Percentiles rank a stretch among this genome's conserved stretches.
Evolutionary conservation across 1,284 basidiomycete species (phyloP).

Genomic region (Sphagnurus paluster): DNA sequence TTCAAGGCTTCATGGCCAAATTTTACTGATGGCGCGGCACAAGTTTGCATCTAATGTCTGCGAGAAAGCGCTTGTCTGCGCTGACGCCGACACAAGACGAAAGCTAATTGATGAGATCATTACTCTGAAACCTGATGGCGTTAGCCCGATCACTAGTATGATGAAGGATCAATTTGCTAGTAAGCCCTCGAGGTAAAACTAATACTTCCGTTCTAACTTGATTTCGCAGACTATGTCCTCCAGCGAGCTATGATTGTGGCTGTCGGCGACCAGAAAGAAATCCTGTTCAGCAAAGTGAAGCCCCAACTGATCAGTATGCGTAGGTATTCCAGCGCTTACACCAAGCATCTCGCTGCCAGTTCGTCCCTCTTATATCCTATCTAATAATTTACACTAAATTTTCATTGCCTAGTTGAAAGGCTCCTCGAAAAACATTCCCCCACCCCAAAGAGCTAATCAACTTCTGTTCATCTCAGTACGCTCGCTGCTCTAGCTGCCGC

Average conservation of each 20-base stretch:
- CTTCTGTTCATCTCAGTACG: conserved; percentile 6
- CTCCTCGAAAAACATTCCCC: conserved; percentile 50
- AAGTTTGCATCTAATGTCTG: conserved; percentile 98
- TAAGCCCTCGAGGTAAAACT: conserved; percentile 40
- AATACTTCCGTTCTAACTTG: conserved; percentile 10
- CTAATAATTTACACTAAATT: conserved; percentile 7
- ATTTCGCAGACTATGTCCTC: conserved; percentile 70
- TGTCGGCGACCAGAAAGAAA: conserved; percentile 70
- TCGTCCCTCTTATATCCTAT: conserved; percentile 29
- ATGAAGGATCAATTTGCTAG: conserved; percentile 93
- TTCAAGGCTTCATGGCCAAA: conserved; percentile 72
- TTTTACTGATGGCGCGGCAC: conserved; percentile 82
- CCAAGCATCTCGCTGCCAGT: conserved; percentile 81
- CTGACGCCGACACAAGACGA: conserved; percentile 62
- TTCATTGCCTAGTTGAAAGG: conserved; percentile 56
- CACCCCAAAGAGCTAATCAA: conserved; percentile 18
- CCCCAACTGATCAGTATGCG: conserved; percentile 73
- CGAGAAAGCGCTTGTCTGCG: conserved; percentile 84
- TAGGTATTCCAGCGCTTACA: conserved; percentile 68
- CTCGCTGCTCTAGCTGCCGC: conserved; percentile 10
- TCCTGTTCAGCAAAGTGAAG: conserved; percentile 60
- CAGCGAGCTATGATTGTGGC: conserved; percentile 75
- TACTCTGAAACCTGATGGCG: conserved; percentile 58
- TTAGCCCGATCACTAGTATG: conserved; percentile 71
- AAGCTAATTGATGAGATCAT: conserved; percentile 83